Evolutionary conservation across 1,284 basidiomycete genomes (phyloP).

Genomic region (Puccinia horiana): DNA sequence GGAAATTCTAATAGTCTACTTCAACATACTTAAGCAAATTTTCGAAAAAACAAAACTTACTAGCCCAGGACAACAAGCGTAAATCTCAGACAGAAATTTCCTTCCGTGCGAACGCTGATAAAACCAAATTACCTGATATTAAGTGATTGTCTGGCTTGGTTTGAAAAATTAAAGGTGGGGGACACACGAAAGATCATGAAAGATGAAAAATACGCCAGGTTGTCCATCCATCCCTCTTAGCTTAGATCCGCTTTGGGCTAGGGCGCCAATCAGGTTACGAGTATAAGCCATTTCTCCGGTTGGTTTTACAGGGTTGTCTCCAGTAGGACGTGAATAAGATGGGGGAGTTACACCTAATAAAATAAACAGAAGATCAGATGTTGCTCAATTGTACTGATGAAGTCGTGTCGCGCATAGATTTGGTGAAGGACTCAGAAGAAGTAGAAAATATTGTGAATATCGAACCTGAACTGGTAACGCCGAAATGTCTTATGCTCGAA

Average conservation of each 20-base stretch:
- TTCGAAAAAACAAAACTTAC: slow-evolving; percentile 67
- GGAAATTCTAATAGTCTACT: not conserved
- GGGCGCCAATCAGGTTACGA: slow-evolving; percentile 39
- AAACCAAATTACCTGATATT: not conserved
- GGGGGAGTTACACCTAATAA: not conserved
- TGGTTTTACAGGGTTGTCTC: not conserved
- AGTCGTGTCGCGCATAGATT: too few species aligned
- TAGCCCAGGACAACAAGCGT: slow-evolving; percentile 53
- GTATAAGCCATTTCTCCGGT: slow-evolving; percentile 39
- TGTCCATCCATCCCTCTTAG: slow-evolving; percentile 63
- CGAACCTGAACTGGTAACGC: not conserved
- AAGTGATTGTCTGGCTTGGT: not conserved
- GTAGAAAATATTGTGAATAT: not conserved
- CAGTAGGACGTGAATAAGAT: not conserved
- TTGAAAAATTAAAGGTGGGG: not conserved
- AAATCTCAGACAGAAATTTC: slow-evolving; percentile 61
- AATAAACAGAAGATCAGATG: not conserved
- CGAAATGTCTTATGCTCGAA: not conserved
- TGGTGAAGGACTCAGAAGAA: not conserved
- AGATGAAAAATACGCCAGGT: slow-evolving; percentile 81
- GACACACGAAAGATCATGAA: slow-evolving; percentile 70
- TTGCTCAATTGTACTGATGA: not conserved
- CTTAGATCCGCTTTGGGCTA: slow-evolving; percentile 25
- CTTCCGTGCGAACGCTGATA: slow-evolving; percentile 75
- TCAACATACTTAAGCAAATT: slow-evolving; percentile 52